Conservation (phyloP, 306 rosid species). For the Lagenaria siceraria region DNA sequence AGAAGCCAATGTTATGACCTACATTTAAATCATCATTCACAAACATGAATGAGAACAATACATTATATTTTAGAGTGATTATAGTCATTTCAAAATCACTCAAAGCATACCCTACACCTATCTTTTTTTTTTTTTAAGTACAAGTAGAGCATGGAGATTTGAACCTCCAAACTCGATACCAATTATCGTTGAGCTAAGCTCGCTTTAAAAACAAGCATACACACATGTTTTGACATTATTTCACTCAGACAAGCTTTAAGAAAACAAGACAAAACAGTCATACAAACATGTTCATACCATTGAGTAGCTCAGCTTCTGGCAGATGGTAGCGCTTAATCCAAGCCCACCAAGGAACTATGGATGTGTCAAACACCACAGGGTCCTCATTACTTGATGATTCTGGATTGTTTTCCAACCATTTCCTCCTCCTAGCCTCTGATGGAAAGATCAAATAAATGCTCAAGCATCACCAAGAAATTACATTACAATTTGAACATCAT, state of each 20-base stretch:
- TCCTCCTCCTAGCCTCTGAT: slow-evolving; percentile 93
- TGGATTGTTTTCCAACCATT: slow-evolving; percentile 77
- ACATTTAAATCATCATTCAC: neutral
- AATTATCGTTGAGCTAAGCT: too few relatives aligned
- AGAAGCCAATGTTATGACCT: neutral
- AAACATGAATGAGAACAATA: neutral
- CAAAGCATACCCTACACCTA: too few relatives aligned
- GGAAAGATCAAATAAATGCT: slow-evolving; percentile 18
- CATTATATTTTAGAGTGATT: too few relatives aligned
- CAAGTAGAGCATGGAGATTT: too few relatives aligned
- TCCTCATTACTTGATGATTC: slow-evolving; percentile 69
- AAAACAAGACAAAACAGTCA: neutral
- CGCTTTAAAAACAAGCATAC: neutral
- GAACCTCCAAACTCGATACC: too few relatives aligned
- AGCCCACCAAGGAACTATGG: slow-evolving; percentile 98
- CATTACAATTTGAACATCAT: neutral
- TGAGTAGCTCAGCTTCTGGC: slow-evolving; percentile 92
- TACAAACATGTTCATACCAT: slow-evolving; percentile 36
- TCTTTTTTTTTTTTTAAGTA: too few relatives aligned
- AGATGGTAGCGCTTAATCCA: slow-evolving; percentile 94
- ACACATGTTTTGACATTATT: neutral
- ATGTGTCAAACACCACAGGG: slow-evolving; percentile 78
- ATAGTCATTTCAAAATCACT: too few relatives aligned
- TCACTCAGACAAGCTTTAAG: neutral
- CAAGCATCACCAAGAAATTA: slow-evolving; percentile 7